Evolutionary conservation across 2,329 filamentous ascomycete species (phyloP).

Genomic region (Fusarium camptoceras): DNA sequence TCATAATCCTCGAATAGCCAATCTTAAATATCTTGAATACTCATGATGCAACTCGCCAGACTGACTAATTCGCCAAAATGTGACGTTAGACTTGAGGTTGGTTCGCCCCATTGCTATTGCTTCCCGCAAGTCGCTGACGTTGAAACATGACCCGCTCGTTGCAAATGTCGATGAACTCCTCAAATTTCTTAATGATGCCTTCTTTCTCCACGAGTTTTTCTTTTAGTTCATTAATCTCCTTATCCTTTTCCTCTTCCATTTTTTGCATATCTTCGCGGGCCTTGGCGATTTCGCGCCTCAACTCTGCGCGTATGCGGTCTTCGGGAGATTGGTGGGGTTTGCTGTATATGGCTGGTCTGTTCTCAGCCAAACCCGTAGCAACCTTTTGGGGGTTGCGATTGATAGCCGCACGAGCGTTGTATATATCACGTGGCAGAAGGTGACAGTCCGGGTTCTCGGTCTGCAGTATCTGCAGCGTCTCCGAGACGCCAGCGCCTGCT

Average conservation of each 20-base stretch:
- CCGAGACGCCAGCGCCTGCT: constrained; percentile 71
- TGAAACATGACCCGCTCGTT: constrained; percentile 75
- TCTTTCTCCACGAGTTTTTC: constrained; percentile 72
- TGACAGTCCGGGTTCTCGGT: constrained; percentile 72
- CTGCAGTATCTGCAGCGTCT: constrained; percentile 75
- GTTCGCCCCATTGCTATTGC: constrained; percentile 44
- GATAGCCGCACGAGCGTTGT: constrained; percentile 75
- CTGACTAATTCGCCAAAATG: constrained; percentile 31
- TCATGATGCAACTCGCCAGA: constrained; percentile 30
- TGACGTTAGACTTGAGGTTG: constrained; percentile 40
- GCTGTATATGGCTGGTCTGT: constrained; percentile 73
- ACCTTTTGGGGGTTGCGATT: constrained; percentile 74
- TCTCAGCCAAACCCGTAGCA: constrained; percentile 68
- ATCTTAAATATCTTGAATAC: constrained; percentile 10
- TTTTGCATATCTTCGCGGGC: constrained; percentile 67
- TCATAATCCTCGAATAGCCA: constrained; percentile 24
- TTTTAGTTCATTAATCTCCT: constrained; percentile 69
- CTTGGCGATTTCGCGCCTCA: constrained; percentile 70
- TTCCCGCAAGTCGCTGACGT: constrained; percentile 62
- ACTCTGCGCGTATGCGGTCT: constrained; percentile 71
- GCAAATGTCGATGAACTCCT: constrained; percentile 78
- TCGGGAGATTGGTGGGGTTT: constrained; percentile 73
- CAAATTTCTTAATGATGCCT: constrained; percentile 70
- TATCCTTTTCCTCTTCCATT: constrained; percentile 66
- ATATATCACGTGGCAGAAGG: constrained; percentile 73